Conservation (phyloP, 1,284 basidiomycete genomes). For the Irpex lacteus region DNA sequence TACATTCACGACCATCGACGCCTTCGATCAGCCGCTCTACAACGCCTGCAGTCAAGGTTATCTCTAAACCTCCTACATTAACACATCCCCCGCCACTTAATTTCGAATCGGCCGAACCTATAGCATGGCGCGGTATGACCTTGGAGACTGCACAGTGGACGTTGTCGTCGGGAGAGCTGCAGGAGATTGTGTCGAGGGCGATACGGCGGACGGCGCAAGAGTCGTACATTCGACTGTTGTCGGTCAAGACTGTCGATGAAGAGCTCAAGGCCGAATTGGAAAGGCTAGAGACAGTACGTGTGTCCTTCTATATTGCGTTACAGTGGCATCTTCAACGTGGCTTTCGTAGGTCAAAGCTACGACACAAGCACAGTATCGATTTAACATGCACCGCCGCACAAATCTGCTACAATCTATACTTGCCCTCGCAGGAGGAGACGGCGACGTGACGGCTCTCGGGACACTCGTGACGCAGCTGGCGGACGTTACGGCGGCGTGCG, state of each 20-base stretch:
- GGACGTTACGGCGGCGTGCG: slow-evolving; percentile 55
- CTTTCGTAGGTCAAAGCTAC: slow-evolving; percentile 24
- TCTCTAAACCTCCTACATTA: slow-evolving; percentile 32
- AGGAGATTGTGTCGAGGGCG: slow-evolving; percentile 68
- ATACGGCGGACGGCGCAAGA: slow-evolving; percentile 70
- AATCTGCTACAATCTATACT: slow-evolving; percentile 66
- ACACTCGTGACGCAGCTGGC: slow-evolving; percentile 56
- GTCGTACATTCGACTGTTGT: slow-evolving; percentile 68
- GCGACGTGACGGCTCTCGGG: slow-evolving; percentile 25
- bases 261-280: slow-evolving; percentile 56
- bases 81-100: slow-evolving; percentile 45
- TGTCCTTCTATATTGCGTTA: neutral
- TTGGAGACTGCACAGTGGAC: slow-evolving; percentile 77
- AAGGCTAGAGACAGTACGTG: slow-evolving; percentile 49
- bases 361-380: slow-evolving; percentile 65
- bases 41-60: slow-evolving; percentile 25
- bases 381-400: slow-evolving; percentile 63
- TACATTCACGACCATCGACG: slow-evolving; percentile 9
- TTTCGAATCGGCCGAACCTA: slow-evolving; percentile 48
- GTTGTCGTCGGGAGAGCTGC: slow-evolving; percentile 64
- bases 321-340: neutral
- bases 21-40: slow-evolving; percentile 21
- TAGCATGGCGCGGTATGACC: slow-evolving; percentile 65
- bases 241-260: slow-evolving; percentile 55
- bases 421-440: slow-evolving; percentile 28